Percentiles rank a stretch among this genome's conserved stretches.
Evolutionary conservation across 75 land plant genomes (phyloP).

Genomic region (Sequoiadendron giganteum): DNA sequence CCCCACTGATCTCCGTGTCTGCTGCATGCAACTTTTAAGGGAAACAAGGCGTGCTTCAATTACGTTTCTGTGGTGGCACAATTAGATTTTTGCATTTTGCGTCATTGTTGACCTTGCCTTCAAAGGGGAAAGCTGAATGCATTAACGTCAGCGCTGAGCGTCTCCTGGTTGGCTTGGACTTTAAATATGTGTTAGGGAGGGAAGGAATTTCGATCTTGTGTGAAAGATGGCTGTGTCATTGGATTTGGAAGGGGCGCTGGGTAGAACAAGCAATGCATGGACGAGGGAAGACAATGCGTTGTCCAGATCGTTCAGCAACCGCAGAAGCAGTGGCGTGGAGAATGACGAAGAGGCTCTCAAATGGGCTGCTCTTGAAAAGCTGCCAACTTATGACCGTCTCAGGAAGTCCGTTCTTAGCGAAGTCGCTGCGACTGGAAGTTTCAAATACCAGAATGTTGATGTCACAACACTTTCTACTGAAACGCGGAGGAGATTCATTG

Average conservation of each 20-base stretch:
- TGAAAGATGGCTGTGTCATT: background rate
- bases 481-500: slow-evolving; percentile 17
- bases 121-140: too few relatives aligned
- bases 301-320: background rate
- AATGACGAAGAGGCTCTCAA: slow-evolving; percentile 72
- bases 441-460: slow-evolving; percentile 50
- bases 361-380: slow-evolving; percentile 85
- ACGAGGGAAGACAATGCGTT: slow-evolving; percentile 14
- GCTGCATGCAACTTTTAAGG: too few relatives aligned
- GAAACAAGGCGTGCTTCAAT: too few relatives aligned
- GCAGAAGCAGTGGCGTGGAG: slow-evolving; percentile 9
- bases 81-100: too few relatives aligned
- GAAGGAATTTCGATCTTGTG: too few relatives aligned
- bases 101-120: too few relatives aligned
- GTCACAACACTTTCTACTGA: slow-evolving; percentile 17
- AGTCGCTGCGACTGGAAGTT: slow-evolving; percentile 2
- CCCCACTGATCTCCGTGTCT: too few relatives aligned
- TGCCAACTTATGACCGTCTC: slow-evolving; percentile 71
- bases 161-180: too few relatives aligned
- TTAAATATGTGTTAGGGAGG: too few relatives aligned
- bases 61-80: too few relatives aligned
- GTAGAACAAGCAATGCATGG: background rate
- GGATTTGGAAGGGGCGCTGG: background rate
- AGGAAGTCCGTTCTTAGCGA: slow-evolving; percentile 52
- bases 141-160: too few relatives aligned